Conservation (phyloP, 1,284 basidiomycete genomes). For the Leccinum pseudoinsigne region DNA sequence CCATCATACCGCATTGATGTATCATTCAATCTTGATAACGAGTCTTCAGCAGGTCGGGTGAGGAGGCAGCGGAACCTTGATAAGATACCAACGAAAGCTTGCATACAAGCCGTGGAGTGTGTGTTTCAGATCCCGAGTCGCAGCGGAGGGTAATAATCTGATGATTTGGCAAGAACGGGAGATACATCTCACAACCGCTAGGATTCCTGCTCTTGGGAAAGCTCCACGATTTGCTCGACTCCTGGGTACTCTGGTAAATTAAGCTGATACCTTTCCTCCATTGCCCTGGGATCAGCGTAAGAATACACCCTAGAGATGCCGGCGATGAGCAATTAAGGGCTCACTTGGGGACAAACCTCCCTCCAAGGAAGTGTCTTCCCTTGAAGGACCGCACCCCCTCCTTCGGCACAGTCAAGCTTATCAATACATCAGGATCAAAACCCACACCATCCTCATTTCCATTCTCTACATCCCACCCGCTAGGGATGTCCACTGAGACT, state of each 20-base stretch:
- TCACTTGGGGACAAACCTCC: constrained; percentile 87
- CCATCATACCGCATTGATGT: background rate
- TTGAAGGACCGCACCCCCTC: constrained; percentile 76
- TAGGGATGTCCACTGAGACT: constrained; percentile 94
- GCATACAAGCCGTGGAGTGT: background rate
- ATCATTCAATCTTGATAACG: background rate
- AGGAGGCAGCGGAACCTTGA: background rate
- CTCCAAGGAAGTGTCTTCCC: constrained; percentile 79
- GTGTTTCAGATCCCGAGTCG: background rate
- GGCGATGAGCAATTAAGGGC: constrained; percentile 26
- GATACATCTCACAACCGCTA: constrained; percentile 10
- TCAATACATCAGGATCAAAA: constrained; percentile 77
- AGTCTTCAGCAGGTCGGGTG: background rate
- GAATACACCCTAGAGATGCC: background rate
- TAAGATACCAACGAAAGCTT: background rate
- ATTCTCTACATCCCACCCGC: constrained; percentile 91
- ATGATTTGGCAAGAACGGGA: background rate
- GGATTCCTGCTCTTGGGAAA: constrained; percentile 33
- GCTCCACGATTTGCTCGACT: constrained; percentile 79
- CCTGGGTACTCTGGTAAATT: constrained; percentile 80
- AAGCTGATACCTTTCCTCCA: constrained; percentile 69
- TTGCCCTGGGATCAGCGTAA: constrained; percentile 41
- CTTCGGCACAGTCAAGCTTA: constrained; percentile 95
- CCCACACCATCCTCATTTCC: constrained; percentile 59
- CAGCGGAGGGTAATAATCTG: background rate